A percentile compares a stretch with the other conserved stretches of the same genome.
Conservation (phyloP, 1,284 basidiomycete species). For the Microbotryum saponariae region DNA sequence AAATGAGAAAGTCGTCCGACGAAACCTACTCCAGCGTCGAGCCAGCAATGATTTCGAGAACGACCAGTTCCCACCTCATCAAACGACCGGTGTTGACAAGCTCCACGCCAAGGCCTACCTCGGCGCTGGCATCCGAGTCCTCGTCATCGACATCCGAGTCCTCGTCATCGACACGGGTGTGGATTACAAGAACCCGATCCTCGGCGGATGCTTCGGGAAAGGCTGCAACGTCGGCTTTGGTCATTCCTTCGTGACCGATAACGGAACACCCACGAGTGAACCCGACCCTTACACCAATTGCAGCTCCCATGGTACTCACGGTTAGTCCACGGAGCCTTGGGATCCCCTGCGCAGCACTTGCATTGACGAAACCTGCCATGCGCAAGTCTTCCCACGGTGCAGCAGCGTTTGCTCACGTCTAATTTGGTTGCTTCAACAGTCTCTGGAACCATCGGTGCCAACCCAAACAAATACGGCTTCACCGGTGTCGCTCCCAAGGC, state of each 20-base stretch:
- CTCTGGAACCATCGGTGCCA: slow-evolving; percentile 30
- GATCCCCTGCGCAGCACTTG: too few relatives aligned
- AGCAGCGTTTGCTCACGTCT: background rate
- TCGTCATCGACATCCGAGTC: slow-evolving; percentile 30
- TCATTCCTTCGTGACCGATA: slow-evolving; percentile 47
- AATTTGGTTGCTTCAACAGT: slow-evolving; percentile 9
- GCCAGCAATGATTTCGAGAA: slow-evolving; percentile 49
- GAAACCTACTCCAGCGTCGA: background rate
- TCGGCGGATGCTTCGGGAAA: slow-evolving; percentile 57
- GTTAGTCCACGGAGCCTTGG: background rate
- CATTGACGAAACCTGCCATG: too few relatives aligned
- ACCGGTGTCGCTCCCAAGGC: slow-evolving; percentile 31
- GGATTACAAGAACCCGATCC: slow-evolving; percentile 43
- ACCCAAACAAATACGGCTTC: slow-evolving; percentile 31
- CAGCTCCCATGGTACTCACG: slow-evolving; percentile 17
- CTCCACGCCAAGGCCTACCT: slow-evolving; percentile 10
- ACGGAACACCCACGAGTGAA: slow-evolving; percentile 17
- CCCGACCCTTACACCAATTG: slow-evolving; percentile 31
- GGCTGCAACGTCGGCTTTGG: slow-evolving; percentile 56
- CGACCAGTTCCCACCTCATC: slow-evolving; percentile 51
- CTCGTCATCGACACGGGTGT: slow-evolving; percentile 38
- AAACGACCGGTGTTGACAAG: slow-evolving; percentile 48
- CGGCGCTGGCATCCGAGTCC: slow-evolving; percentile 25
- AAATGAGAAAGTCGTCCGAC: too few relatives aligned
- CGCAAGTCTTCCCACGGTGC: too few relatives aligned